Conservation (phyloP, 345 rosid genomes). For the Cardamine resedifolia region DNA sequence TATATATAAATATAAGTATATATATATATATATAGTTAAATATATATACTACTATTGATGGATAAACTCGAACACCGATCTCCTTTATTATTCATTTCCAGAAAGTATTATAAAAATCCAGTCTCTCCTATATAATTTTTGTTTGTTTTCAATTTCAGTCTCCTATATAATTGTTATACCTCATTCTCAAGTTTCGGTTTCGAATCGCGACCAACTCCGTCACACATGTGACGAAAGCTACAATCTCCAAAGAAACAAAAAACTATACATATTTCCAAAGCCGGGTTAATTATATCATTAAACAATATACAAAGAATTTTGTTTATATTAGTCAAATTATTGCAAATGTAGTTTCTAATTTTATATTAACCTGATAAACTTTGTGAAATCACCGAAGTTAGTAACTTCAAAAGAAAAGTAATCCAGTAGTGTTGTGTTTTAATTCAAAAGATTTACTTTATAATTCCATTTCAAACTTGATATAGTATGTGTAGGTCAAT, state of each 20-base stretch:
- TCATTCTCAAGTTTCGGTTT: slow-evolving; percentile 1
- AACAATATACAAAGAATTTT: not conserved
- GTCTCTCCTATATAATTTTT: no score
- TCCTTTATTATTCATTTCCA: slow-evolving; percentile 7
- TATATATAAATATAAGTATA: not conserved
- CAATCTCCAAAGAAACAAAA: not conserved
- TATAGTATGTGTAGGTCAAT: no score
- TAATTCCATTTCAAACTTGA: no score
- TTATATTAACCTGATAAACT: not conserved
- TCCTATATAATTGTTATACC: not conserved
- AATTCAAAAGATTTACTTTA: no score
- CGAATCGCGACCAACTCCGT: slow-evolving; percentile 11
- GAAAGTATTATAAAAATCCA: not conserved
- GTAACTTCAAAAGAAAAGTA: no score
- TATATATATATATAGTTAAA: no score
- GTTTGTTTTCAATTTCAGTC: no score
- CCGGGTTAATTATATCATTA: not conserved
- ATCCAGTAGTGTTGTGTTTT: no score
- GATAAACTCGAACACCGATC: slow-evolving; percentile 19
- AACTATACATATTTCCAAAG: not conserved
- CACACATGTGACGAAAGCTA: slow-evolving; percentile 2
- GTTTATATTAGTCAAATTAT: not conserved
- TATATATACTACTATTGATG: not conserved
- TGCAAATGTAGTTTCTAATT: not conserved
- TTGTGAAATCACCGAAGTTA: no score